Base-by-base conservation (phyloP, 2,329 filamentous ascomycete genomes). In the Laburnicola sp. region DNA sequence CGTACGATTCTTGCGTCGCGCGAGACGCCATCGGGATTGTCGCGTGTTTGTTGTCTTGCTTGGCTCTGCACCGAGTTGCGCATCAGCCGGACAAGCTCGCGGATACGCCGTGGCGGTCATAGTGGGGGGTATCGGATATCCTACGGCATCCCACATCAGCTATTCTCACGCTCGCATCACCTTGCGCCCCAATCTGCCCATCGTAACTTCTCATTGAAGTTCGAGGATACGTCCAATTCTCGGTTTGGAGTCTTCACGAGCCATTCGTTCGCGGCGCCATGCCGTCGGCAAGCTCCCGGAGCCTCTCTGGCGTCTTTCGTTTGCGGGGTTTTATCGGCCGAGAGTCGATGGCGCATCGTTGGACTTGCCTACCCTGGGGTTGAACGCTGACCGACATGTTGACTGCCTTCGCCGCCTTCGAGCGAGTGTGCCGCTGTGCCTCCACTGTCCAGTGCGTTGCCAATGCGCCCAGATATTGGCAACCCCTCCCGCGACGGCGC, bases 401-500 rank as follows among this genome's bases (percentile, higher is more conserved):
- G 10, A 5, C 7, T 35, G 26, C 22, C 6, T 27, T 45, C 42
- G 36, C 4, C 22, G 6, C 26, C 9, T 3, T 3, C 22, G 26
- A 16, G 42, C 26, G 2, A 28, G 11, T 26, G 31, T 28, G 30
- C 9, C 16, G 16, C 16, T 16, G 16, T 16, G 16, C 16, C 16
- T 16, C 16, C 16, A 16, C 16, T 16, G 16, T 16, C 16, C 16
- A 16, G 16, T 26, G 90, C 78, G 10, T 84, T 80, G 41, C 78
- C 75, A 48, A 91, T 87, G 53, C 82, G 78, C 9, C 77, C 72
- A 26, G 88, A 82, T 2, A 88, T 86, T 1, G 85, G 80, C 2
- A 85, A 84, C 85, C 43, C 84, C 82, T 0, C 88, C 85, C 1
- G 92, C 86, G 92, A 82, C 40, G 84, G 80, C 74, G 92, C 92